Conservation (phyloP, 2,329 filamentous ascomycete species). For the Fusarium oligoseptatum region DNA sequence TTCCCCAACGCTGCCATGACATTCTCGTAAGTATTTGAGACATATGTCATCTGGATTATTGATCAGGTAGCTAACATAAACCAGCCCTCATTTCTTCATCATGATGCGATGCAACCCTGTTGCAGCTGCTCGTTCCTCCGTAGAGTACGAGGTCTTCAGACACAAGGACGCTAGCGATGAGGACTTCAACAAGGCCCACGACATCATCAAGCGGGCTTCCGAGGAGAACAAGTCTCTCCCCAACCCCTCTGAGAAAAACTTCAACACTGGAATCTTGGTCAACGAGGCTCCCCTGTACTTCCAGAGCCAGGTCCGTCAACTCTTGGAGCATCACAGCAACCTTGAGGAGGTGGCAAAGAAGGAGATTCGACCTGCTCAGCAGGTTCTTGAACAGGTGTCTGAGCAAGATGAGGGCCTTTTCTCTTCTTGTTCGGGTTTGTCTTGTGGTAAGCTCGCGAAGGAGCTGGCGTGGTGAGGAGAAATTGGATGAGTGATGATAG, state of each 20-base stretch:
- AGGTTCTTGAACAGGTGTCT: constrained; percentile 25
- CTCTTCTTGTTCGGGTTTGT: constrained; percentile 30
- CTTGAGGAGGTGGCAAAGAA: constrained; percentile 28
- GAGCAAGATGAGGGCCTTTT: constrained; percentile 34
- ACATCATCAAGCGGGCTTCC: constrained; percentile 20
- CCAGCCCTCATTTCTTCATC: constrained; percentile 45
- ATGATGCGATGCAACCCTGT: constrained; percentile 30
- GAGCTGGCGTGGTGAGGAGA: constrained; percentile 24
- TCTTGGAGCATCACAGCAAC: constrained; percentile 31
- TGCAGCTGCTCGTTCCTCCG: constrained; percentile 16
- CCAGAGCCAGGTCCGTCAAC: constrained; percentile 35
- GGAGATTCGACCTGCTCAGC: constrained; percentile 35
- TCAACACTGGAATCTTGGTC: constrained; percentile 13
- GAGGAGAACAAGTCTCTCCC: constrained; percentile 27
- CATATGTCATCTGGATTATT: constrained; percentile 43
- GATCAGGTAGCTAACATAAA: constrained; percentile 45
- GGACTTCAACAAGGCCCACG: constrained; percentile 23
- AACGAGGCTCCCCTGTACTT: constrained; percentile 27
- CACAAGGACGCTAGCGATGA: constrained; percentile 30
- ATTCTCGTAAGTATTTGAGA: constrained; percentile 48
- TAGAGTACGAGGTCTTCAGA: constrained; percentile 37
- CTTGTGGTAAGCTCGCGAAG: constrained; percentile 31
- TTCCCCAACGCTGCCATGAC: constrained; percentile 40
- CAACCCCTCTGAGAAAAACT: constrained; percentile 18
- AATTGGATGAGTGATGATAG: neutral